Conservation (phyloP, 1,284 basidiomycete genomes). For the Phellopilus nigrolimitatus region DNA sequence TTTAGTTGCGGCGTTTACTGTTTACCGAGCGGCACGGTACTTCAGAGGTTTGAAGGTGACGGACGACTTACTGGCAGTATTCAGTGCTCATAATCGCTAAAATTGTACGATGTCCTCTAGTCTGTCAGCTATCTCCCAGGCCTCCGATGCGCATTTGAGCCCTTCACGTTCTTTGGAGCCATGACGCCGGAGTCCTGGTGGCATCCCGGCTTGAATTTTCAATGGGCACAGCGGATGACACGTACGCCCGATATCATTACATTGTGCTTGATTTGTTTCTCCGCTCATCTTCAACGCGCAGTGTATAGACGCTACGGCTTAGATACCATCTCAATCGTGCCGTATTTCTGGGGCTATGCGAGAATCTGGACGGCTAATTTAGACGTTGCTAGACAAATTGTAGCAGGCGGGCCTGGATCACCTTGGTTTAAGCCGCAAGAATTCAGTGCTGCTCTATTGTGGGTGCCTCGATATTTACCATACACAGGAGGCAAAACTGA, state of each 20-base stretch:
- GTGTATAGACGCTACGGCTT: conserved; percentile 35
- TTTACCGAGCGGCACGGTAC: not conserved
- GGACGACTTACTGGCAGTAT: not conserved
- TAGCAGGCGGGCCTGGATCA: conserved; percentile 34
- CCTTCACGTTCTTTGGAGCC: conserved; percentile 34
- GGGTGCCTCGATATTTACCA: conserved; percentile 3
- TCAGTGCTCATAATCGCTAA: not conserved
- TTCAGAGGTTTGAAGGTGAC: conserved; percentile 4
- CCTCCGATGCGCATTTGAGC: conserved; percentile 27
- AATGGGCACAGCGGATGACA: conserved; percentile 35
- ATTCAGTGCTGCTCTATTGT: conserved; percentile 33
- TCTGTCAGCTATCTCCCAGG: conserved; percentile 9
- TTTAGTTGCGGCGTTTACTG: not conserved
- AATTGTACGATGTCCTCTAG: not conserved
- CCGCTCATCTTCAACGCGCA: conserved; percentile 22
- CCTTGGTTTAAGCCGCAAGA: conserved; percentile 39
- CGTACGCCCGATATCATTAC: conserved; percentile 23
- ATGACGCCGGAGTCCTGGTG: conserved; percentile 39
- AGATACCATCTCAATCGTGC: conserved; percentile 43
- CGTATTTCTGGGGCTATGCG: conserved; percentile 36
- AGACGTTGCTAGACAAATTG: conserved; percentile 44
- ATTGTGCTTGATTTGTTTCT: not conserved
- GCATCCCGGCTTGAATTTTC: conserved; percentile 37
- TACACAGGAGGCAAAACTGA: not conserved
- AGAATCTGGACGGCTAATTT: conserved; percentile 43